These are phyloP conservation scores for Backusella psychrophila DNA, from an alignment of 192 early-diverging fungal genomes.

Conservation along the genomic window DNA sequence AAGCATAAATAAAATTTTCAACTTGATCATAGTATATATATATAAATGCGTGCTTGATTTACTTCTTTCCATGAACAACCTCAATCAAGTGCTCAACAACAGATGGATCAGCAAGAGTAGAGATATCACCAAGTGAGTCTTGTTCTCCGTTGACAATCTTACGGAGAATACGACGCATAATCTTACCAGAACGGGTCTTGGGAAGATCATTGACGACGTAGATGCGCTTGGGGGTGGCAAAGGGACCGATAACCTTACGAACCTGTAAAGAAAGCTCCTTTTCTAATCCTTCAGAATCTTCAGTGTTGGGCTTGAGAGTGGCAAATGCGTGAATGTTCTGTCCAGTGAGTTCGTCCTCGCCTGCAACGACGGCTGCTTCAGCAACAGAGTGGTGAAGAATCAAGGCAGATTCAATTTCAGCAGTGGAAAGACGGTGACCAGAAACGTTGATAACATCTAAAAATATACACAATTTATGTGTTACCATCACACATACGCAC, in stretches of 20 bases:
- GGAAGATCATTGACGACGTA: constrained; percentile 88
- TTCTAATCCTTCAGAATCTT: constrained; percentile 47
- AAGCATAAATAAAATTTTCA: not conserved
- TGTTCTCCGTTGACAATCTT: constrained; percentile 89
- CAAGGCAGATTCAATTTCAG: constrained; percentile 94
- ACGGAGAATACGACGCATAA: constrained; percentile 93
- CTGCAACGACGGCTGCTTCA: constrained; percentile 91
- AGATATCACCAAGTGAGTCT: constrained; percentile 84
- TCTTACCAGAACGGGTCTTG: constrained; percentile 95
- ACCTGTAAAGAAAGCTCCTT: constrained; percentile 75
- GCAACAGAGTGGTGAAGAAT: constrained; percentile 81
- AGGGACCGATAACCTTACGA: constrained; percentile 89
- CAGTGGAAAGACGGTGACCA: constrained; percentile 91
- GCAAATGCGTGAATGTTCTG: constrained; percentile 88
- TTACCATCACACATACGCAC: not conserved
- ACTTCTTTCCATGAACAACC: constrained; percentile 14
- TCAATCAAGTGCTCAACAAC: constrained; percentile 18
- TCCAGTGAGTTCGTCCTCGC: constrained; percentile 87
- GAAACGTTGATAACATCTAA: constrained; percentile 92
- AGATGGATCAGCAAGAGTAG: constrained; percentile 83
- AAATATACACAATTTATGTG: not conserved
- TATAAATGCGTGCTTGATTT: not conserved
- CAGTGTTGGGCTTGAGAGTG: constrained; percentile 69
- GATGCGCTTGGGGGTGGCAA: constrained; percentile 88
- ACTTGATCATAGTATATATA: not conserved